Base-by-base conservation (phyloP, 495 filamentous ascomycete genomes). In the Trichoderma reesei region DNA sequence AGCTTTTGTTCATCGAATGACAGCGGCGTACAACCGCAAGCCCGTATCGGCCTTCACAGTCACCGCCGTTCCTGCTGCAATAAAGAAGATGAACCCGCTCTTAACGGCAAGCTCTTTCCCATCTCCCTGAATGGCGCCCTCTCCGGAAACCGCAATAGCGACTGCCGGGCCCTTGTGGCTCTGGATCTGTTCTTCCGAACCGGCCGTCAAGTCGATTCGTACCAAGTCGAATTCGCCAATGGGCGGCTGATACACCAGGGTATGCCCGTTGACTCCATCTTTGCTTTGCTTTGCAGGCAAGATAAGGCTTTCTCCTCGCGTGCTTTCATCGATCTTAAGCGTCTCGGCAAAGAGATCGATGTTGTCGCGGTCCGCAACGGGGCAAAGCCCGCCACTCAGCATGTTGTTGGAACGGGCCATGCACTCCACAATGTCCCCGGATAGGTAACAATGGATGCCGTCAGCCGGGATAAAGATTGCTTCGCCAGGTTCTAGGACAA, bases 341-440 rank as follows among this genome's bases (percentile, higher is more conserved):
- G 82, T 80, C 38, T 79, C 72, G 39, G 76, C 75, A 72, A 91
- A 92, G 10, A 85, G 65, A 36, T 89, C 84, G 48, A 85, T 78
- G 63, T 74, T 83, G 65, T 90, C 81, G 37, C 87, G 78, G 33
- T 88, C 82, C 0, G 83, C 76, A 0, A 76, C 77, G 1, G 88
- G 88, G 68, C 88, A 91, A 78, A 92, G 90, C 0, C 89, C 88
- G 3, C 82, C 82, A 66, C 88, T 89, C 13, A 92, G 78, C 33
- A 93, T 88, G 67, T 98, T 98, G 78, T 98, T 94, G 39, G 90
- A 95, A 26, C 90, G 88, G 3, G 94, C 94, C 94, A 98, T 98
- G 81, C 94, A 98, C 77, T 98, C 94, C 68, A 98, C 91, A 69
- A 98, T 96, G 65, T 98, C 93, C 46, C 94, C 94, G 26, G 87